phyloP scores from a whole-genome alignment of 2,329 filamentous ascomycete genomes.

The Parafenestella ontariensis region DNA sequence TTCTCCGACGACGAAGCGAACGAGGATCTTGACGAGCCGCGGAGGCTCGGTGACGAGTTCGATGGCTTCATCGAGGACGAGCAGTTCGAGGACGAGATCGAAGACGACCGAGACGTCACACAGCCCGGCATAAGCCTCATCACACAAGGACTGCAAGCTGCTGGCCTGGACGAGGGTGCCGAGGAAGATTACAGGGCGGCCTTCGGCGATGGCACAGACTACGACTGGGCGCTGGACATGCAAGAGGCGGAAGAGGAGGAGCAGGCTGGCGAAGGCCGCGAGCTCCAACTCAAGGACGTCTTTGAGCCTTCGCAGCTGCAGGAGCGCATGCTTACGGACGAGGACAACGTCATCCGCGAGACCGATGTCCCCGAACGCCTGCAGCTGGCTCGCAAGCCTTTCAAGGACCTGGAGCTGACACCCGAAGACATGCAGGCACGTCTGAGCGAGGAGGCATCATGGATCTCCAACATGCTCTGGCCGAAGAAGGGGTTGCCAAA shows the following conservation, averaged over 20 bases:
- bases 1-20: slow-evolving; percentile 94
- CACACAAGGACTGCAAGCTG: slow-evolving; percentile 75
- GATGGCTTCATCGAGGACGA: slow-evolving; percentile 95
- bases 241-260: slow-evolving; percentile 85
- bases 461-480: slow-evolving; percentile 91
- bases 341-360: slow-evolving; percentile 88
- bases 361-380: slow-evolving; percentile 93
- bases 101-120: slow-evolving; percentile 84
- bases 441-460: slow-evolving; percentile 83
- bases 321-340: slow-evolving; percentile 94
- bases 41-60: slow-evolving; percentile 47
- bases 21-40: slow-evolving; percentile 56
- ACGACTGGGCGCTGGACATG: slow-evolving; percentile 89
- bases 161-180: slow-evolving; percentile 88
- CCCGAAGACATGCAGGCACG: slow-evolving; percentile 71
- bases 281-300: slow-evolving; percentile 93
- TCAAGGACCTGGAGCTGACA: slow-evolving; percentile 80
- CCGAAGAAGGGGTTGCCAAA: slow-evolving; percentile 79
- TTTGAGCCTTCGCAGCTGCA: slow-evolving; percentile 95
- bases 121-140: slow-evolving; percentile 75
- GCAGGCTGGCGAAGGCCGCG: slow-evolving; percentile 78
- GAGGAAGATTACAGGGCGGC: slow-evolving; percentile 96
- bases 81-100: slow-evolving; percentile 80
- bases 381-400: slow-evolving; percentile 87
- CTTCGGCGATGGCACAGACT: slow-evolving; percentile 94